Conservation (phyloP, 2,329 filamentous ascomycete species). For the Colletotrichum sidae region DNA sequence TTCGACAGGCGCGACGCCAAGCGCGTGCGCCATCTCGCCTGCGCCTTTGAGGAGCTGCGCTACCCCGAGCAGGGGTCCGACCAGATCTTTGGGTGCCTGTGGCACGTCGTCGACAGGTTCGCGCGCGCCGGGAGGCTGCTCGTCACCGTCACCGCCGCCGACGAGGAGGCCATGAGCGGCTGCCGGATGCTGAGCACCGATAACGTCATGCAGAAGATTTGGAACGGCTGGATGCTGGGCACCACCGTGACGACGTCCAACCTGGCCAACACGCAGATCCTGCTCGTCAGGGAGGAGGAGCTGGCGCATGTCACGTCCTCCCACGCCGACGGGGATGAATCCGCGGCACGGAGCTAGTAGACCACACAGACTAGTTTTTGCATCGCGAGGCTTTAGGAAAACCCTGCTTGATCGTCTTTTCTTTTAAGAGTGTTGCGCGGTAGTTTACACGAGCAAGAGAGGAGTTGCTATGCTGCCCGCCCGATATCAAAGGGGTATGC, state of each 20-base stretch:
- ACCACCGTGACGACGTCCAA: constrained; percentile 52
- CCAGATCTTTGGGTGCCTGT: constrained; percentile 60
- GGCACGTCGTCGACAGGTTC: constrained; percentile 61
- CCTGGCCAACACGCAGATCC: constrained; percentile 56
- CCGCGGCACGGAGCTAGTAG: neutral
- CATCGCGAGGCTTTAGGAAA: constrained; percentile 1
- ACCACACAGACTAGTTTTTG: neutral
- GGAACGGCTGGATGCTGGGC: constrained; percentile 58
- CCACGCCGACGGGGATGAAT: constrained; percentile 24
- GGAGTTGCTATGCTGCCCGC: constrained; percentile 31
- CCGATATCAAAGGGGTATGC: constrained; percentile 27
- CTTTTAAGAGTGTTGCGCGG: constrained; percentile 16
- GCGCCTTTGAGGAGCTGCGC: constrained; percentile 57
- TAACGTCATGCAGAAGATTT: constrained; percentile 60
- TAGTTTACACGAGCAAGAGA: constrained; percentile 32
- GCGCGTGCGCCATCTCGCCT: constrained; percentile 57
- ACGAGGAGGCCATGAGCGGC: constrained; percentile 46
- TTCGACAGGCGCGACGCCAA: constrained; percentile 54
- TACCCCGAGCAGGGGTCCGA: constrained; percentile 56
- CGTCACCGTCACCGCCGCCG: constrained; percentile 53
- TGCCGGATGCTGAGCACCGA: constrained; percentile 46
- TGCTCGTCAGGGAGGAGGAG: constrained; percentile 57
- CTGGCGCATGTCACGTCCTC: constrained; percentile 48
- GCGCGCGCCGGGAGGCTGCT: constrained; percentile 49
- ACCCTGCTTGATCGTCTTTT: neutral